Evolutionary conservation across 306 rosid genomes (phyloP), one percentile per base, ranked within the genome.

Genomic region (Alnus glutinosa): DNA sequence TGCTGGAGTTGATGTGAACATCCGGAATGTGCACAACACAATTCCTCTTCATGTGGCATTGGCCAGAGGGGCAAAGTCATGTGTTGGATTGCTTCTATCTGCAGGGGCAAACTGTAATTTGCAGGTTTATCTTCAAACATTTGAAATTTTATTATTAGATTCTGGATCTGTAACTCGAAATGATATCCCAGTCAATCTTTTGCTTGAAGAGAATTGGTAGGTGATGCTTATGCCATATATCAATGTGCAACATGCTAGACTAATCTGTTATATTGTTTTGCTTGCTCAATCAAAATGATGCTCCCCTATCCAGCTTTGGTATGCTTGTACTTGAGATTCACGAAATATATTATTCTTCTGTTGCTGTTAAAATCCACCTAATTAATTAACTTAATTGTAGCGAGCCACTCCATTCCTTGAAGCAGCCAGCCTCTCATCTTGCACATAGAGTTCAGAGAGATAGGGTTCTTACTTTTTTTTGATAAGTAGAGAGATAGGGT

Each of bases 31-130:
- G 83, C 97, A 93, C 87, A 93, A 93, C 85, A 93, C 93, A 74
- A 90, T 93, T 83, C 99, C 99, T 72, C 97, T 95, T 79, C 99
- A 95, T 75, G 92, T 95, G 74, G 97, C 99, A 42, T 80, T 95
- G 83, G 98, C 98, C 85, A 89, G 98, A 89, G 99, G 99, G 67
- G 97, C 99, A 42, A 95, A 93, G 88, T 88, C 94, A 79, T 93
- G 98, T 79, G 87, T 93, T 81, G 90, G 96, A 77, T 87, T 95
- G 89, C 99, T 95, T 85, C 89, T 95, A 34, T 83, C 91, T 76
- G 86, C 94, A 74, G 99, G 98, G 78, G 98, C 98, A 55, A 85
- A 91, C 90, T 91, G 80, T 83, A 95, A 95, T 87, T 83, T 91
- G 85, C 99, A 95, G 98, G 99, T 95, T 83, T 77, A 55, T 75